Evolutionary conservation across 805 yeast genomes (phyloP), one percentile per base, ranked within the genome.

Genomic region (Ogataea chonburiensis): DNA sequence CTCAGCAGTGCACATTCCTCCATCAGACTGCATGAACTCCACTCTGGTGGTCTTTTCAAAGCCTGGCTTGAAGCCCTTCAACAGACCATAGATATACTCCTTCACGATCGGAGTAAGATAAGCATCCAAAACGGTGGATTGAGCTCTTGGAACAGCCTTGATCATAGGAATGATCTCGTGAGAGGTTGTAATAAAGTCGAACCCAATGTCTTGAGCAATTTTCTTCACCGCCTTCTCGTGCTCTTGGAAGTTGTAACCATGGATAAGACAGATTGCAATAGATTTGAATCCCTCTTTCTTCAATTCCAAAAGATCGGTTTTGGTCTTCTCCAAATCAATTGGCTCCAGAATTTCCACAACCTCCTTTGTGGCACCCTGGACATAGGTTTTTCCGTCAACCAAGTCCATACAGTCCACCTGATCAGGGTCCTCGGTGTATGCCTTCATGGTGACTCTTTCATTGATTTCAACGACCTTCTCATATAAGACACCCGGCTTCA

Each of bases 1-100:
- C 38, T 67, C 64, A 63, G 73, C 70, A 5, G 73, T 71, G 40
- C 73, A 70, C 31, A 75, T 60, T 8, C 81, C 81, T 29, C 81
- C 81, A 55, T 75, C 76, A 9, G 75, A 68, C 52, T 73, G 79
- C 81, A 75, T 75, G 55, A 75, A 75, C 45, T 72, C 68, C 37
- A 73, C 67, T 39, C 63, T 54, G 4, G 66, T 61, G 24, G 44
- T 37, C 16, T 38, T 32, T 26, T 44, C 49, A 13, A 68, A 59
- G 16, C 63, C 70, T 3, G 49, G 42, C 22, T 50, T 40, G 34
- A 64, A 59, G 13, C 63, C 63, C 14, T 46, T 40, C 21, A 72
- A 47, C 26, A 66, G 56, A 12, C 64, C 67, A 5, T 58, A 53
- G 13, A 66, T 56, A 38, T 67, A 67, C 1, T 56, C 61, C 35